Evolutionary conservation across 257 asterid genomes (phyloP).

Genomic region (Solanum dulcamara): DNA sequence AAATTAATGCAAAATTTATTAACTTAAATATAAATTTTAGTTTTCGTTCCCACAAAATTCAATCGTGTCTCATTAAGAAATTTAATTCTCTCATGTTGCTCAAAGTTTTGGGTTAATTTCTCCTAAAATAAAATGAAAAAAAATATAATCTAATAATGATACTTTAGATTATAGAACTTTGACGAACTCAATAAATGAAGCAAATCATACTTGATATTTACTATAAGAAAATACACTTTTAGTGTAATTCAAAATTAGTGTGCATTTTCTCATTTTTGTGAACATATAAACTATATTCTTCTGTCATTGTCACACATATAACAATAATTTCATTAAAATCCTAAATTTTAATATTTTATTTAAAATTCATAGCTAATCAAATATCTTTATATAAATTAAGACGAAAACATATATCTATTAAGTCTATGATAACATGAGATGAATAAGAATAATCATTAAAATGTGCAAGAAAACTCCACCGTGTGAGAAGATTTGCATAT

Average conservation of each 20-base stretch:
- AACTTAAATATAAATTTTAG: too few relatives aligned
- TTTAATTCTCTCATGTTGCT: neutral
- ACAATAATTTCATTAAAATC: too few relatives aligned
- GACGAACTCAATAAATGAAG: neutral
- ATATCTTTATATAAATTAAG: too few relatives aligned
- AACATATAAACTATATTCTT: too few relatives aligned
- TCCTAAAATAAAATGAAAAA: neutral
- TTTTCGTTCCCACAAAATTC: neutral
- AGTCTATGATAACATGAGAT: neutral
- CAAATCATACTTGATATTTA: neutral
- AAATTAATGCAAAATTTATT: neutral
- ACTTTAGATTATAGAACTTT: neutral
- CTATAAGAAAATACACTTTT: too few relatives aligned
- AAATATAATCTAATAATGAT: too few relatives aligned
- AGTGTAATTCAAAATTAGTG: too few relatives aligned
- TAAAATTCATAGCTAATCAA: too few relatives aligned
- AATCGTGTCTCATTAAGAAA: neutral
- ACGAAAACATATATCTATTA: neutral
- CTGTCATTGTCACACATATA: too few relatives aligned
- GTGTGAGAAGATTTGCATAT: neutral
- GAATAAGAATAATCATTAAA: neutral
- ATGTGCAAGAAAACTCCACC: neutral
- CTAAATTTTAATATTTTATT: too few relatives aligned
- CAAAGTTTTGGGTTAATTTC: rapidly evolving
- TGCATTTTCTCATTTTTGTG: too few relatives aligned